Evolutionary conservation across 1,284 basidiomycete species (phyloP).

Genomic region (Pseudozyma sp.): DNA sequence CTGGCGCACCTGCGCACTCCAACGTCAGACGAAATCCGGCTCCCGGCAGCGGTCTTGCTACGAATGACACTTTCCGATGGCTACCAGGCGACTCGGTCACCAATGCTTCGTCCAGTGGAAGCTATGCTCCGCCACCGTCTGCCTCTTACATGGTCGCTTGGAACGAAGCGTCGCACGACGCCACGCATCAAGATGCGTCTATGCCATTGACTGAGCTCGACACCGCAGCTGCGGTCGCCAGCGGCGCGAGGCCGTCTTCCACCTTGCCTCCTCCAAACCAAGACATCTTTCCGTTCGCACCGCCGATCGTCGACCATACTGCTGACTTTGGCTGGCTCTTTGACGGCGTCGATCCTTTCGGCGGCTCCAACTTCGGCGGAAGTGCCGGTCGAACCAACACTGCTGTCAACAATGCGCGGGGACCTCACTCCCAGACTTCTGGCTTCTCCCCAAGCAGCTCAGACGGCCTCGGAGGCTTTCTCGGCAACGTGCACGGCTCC

Average conservation of each 20-base stretch:
- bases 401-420: conserved; percentile 28
- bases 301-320: conserved; percentile 42
- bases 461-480: conserved; percentile 42
- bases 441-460: conserved; percentile 52
- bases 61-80: conserved; percentile 24
- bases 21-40: conserved; percentile 7
- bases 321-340: conserved; percentile 59
- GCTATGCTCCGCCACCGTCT: conserved; percentile 43
- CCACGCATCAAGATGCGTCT: conserved; percentile 11
- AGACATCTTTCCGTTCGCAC: conserved; percentile 54
- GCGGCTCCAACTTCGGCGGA: conserved; percentile 33
- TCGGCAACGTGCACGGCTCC: conserved; percentile 39
- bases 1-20: conserved; percentile 4
- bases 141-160: conserved; percentile 40
- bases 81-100: conserved; percentile 19
- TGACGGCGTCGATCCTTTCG: conserved; percentile 52
- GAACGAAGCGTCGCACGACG: conserved; percentile 19
- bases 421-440: conserved; percentile 40
- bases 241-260: conserved; percentile 10
- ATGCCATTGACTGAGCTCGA: conserved; percentile 34
- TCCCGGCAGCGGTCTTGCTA: conserved; percentile 1
- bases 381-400: conserved; percentile 24
- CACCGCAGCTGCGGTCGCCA: conserved; percentile 5
- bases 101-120: conserved; percentile 18
- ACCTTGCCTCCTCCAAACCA: conserved; percentile 33